These are phyloP conservation scores for Alternaria longipes DNA, from an alignment of 2,329 filamentous ascomycete genomes.

Conservation along the genomic window DNA sequence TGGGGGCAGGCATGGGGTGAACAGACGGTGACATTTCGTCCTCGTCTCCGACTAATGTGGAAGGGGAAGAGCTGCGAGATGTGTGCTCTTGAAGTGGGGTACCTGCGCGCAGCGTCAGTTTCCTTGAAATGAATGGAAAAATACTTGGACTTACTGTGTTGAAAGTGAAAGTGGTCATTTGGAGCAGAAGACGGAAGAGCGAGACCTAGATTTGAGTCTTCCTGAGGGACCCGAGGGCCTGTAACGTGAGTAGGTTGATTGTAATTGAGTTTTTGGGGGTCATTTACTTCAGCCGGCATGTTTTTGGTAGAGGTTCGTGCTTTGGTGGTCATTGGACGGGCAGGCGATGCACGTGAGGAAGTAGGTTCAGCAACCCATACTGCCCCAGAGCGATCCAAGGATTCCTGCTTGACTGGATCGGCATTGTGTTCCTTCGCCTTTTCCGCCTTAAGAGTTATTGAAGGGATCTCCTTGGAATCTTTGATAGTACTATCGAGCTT, in stretches of 20 bases:
- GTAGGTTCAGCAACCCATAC: conserved; percentile 18
- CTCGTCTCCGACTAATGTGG: conserved; percentile 14
- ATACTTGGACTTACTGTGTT: conserved; percentile 6
- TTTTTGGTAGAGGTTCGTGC: conserved; percentile 11
- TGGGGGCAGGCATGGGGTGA: conserved; percentile 4
- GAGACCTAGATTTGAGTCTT: not conserved
- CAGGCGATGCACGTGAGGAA: not conserved
- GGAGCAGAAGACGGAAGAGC: not conserved
- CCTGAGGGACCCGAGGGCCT: not conserved
- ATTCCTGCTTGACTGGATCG: not conserved
- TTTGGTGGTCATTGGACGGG: not conserved
- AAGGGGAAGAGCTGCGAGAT: conserved; percentile 10
- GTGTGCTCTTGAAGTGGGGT: not conserved
- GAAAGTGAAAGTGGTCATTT: not conserved
- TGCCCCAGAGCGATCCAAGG: conserved; percentile 2
- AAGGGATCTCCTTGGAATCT: conserved; percentile 12
- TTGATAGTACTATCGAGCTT: conserved; percentile 22
- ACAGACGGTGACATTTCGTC: not conserved
- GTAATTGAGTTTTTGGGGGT: not conserved
- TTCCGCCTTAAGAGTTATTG: conserved; percentile 29
- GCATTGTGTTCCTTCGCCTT: conserved; percentile 2
- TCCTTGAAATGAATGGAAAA: not conserved
- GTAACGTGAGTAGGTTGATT: conserved; percentile 9
- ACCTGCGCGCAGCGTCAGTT: not conserved
- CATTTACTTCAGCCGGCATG: conserved; percentile 13